Percentiles rank a stretch among this genome's conserved stretches.
Conservation (phyloP, 306 rosid genomes). For the Coriaria nepalensis region DNA sequence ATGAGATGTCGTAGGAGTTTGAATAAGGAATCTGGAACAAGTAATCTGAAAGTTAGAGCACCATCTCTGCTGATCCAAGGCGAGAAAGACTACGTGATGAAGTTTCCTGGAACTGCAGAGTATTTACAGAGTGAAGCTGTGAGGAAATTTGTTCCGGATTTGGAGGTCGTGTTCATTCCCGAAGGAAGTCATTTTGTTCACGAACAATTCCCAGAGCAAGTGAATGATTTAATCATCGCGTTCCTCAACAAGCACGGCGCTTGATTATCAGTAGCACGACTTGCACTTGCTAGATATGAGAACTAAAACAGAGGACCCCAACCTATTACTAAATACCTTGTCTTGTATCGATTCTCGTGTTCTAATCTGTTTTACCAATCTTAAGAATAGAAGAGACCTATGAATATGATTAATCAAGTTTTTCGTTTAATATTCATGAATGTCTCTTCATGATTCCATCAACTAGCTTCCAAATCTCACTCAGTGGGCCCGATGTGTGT, state of each 20-base stretch:
- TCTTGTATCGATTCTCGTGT: too few relatives aligned
- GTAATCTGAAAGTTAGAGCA: conserved; percentile 23
- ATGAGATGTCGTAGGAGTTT: conserved; percentile 10
- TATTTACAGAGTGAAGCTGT: conserved; percentile 23
- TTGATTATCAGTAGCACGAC: too few relatives aligned
- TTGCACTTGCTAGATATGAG: too few relatives aligned
- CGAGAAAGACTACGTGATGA: conserved; percentile 32
- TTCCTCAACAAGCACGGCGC: conserved; percentile 27
- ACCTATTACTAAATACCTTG: too few relatives aligned
- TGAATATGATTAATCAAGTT: too few relatives aligned
- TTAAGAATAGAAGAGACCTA: too few relatives aligned
- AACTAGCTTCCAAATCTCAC: too few relatives aligned
- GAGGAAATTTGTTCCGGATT: conserved; percentile 35
- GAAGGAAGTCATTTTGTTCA: conserved; percentile 47
- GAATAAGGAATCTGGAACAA: conserved; percentile 18
- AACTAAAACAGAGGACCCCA: too few relatives aligned
- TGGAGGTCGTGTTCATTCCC: conserved; percentile 26
- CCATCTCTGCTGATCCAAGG: conserved; percentile 45
- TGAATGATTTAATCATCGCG: conserved; percentile 31
- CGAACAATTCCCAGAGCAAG: conserved; percentile 42
- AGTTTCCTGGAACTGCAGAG: conserved; percentile 28
- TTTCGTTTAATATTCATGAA: too few relatives aligned
- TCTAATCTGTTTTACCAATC: too few relatives aligned
- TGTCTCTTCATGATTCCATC: too few relatives aligned
- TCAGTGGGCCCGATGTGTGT: too few relatives aligned